Percentiles rank a stretch among this genome's conserved stretches.
phyloP scores from a whole-genome alignment of 192 early-diverging fungal species.

The Rhizoclosmatium sp. region DNA sequence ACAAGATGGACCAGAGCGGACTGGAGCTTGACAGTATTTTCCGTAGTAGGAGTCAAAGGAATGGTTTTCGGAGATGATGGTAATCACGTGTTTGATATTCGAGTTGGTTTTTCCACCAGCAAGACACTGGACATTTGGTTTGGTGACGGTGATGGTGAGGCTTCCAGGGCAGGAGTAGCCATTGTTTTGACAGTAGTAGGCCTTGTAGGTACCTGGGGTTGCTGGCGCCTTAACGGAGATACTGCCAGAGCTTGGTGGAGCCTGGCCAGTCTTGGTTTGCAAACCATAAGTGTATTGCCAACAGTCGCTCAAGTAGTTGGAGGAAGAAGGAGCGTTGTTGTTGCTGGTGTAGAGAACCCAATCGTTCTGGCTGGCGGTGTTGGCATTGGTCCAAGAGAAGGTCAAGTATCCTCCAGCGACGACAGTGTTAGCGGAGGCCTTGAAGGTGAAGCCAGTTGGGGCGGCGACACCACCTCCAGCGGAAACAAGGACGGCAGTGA shows the following conservation, averaged over 20 bases:
- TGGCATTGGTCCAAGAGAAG: slow-evolving; percentile 3
- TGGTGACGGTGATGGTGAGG: slow-evolving; percentile 5
- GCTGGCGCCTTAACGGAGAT: slow-evolving; percentile 35
- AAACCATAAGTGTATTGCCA: slow-evolving; percentile 35
- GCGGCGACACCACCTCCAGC: too few species aligned
- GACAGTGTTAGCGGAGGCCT: neutral
- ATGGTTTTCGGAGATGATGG: slow-evolving; percentile 28
- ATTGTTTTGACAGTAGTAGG: slow-evolving; percentile 25
- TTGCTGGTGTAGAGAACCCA: slow-evolving; percentile 5
- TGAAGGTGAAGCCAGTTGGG: neutral
- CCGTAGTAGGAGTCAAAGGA: slow-evolving; percentile 28
- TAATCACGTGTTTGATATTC: slow-evolving; percentile 25
- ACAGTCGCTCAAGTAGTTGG: neutral
- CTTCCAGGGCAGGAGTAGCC: slow-evolving; percentile 21
- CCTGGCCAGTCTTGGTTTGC: neutral
- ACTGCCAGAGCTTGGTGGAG: neutral
- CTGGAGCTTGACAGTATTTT: slow-evolving; percentile 22
- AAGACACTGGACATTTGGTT: neutral
- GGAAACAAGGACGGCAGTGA: too few species aligned
- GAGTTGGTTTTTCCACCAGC: neutral
- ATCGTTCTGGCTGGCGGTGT: neutral
- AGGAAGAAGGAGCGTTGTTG: neutral
- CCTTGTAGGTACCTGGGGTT: slow-evolving; percentile 28
- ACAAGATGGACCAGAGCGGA: neutral
- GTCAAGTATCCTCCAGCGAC: slow-evolving; percentile 7